Percentiles rank a stretch among this genome's conserved stretches.
Evolutionary conservation across 352 stramenopile genomes (phyloP).

Genomic region (Elongisporangium anandrum): DNA sequence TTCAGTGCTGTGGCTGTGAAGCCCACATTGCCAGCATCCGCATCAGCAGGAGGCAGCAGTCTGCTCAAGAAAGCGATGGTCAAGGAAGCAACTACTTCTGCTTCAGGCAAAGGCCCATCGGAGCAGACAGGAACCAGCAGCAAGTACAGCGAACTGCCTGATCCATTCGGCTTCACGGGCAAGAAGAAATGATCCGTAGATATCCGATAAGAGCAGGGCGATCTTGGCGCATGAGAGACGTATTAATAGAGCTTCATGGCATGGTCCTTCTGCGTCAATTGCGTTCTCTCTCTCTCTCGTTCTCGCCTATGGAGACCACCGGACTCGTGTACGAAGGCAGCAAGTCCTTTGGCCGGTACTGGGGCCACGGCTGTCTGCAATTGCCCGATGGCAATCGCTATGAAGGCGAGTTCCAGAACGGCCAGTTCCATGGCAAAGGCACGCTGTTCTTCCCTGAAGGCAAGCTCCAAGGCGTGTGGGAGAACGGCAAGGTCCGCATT

Average conservation of each 20-base stretch:
- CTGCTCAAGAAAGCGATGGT: neutral
- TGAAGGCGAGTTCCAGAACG: slow-evolving; percentile 78
- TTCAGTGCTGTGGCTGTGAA: slow-evolving; percentile 1
- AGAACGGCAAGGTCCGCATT: slow-evolving; percentile 53
- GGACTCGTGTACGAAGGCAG: slow-evolving; percentile 41
- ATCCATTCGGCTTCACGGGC: slow-evolving; percentile 63
- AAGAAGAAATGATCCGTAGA: slow-evolving; percentile 26
- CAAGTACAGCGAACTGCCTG: slow-evolving; percentile 52
- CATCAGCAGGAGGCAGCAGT: neutral
- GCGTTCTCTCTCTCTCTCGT: slow-evolving; percentile 3
- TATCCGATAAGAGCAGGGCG: neutral
- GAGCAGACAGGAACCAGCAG: slow-evolving; percentile 10
- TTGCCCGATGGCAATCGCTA: slow-evolving; percentile 63
- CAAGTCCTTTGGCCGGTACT: slow-evolving; percentile 56
- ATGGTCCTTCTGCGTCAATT: neutral
- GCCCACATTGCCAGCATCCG: slow-evolving; percentile 2
- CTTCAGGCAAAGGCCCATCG: neutral
- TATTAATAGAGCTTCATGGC: neutral
- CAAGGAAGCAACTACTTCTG: neutral
- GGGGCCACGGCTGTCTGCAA: slow-evolving; percentile 47
- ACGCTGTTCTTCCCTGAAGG: slow-evolving; percentile 69
- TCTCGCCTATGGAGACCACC: slow-evolving; percentile 1
- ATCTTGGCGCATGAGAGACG: neutral
- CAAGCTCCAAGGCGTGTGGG: slow-evolving; percentile 65
- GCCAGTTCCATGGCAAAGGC: slow-evolving; percentile 71